Evolutionary conservation across 2,329 filamentous ascomycete genomes (phyloP), one percentile per base, ranked within the genome.

Genomic region (Neofusicoccum sp.): DNA sequence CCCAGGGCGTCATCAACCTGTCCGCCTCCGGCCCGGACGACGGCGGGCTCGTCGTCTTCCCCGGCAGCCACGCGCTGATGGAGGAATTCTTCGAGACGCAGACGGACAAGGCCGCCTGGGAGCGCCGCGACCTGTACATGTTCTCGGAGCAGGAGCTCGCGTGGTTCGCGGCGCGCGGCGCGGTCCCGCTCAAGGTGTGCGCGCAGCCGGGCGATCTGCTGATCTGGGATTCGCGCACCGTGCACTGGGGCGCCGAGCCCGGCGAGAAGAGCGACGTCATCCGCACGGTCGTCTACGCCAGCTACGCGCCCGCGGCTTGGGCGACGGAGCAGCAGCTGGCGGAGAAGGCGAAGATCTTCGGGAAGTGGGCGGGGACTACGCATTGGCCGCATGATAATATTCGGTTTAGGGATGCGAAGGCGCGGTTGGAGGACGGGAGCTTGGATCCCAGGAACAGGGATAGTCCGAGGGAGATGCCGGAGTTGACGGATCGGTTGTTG

Each of bases 1-100:
- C 81, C 2, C 81, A 83, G 62, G 81, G 81, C 4, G 71, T 83
- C 0, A 78, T 83, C 1, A 83, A 83, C 66, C 64, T 79, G 6
- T 62, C 71, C 3, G 71, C 69, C 2, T 73, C 71, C 28, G 74
- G 74, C 0, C 71, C 71, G 1, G 64, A 75, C 6, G 74, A 76
- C 60, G 74, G 73, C 16, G 67, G 72, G 65, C 65, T 76, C 63
- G 72, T 75, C 40, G 73, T 72, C 6, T 72, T 68, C 61, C 70
- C 69, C 26, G 71, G 72, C 6, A 67, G 62, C 6, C 72, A 75
- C 36, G 48, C 65, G 11, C 61, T 72, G 0, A 70, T 66, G 9
- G 68, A 73, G 16, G 68, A 75, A 51, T 76, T 73, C 60, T 65
- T 67, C 54, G 63, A 66, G 65, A 74, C 67, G 47, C 62, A 65